A percentile compares a stretch with the other conserved stretches of the same genome.
Conservation (phyloP, 2,329 filamentous ascomycete species). For the Knoxdaviesia capensis region DNA sequence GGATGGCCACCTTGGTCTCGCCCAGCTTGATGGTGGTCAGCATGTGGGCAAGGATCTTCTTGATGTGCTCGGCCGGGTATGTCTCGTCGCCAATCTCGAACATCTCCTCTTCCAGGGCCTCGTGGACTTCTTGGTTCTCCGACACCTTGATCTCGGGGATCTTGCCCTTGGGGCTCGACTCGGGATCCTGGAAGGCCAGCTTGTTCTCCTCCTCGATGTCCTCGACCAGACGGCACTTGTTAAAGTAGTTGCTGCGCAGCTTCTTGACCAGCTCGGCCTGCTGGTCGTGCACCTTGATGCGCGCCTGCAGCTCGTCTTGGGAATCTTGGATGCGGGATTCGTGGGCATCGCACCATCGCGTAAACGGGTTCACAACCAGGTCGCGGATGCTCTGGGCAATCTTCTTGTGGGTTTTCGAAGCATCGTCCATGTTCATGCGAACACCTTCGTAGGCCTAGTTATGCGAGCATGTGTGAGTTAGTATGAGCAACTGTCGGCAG, state of each 20-base stretch:
- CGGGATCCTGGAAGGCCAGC: constrained; percentile 81
- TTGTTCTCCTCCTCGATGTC: constrained; percentile 98
- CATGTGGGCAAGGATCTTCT: constrained; percentile 76
- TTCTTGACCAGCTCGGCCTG: constrained; percentile 85
- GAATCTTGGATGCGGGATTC: constrained; percentile 79
- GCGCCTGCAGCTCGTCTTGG: constrained; percentile 78
- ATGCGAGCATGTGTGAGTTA: background rate
- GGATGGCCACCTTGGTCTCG: constrained; percentile 85
- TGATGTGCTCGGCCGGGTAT: constrained; percentile 70
- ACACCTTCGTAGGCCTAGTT: constrained; percentile 79
- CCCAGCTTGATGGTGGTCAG: constrained; percentile 69
- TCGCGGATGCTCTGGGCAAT: constrained; percentile 94
- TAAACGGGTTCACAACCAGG: constrained; percentile 83
- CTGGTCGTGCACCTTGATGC: constrained; percentile 82
- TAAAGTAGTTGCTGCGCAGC: constrained; percentile 90
- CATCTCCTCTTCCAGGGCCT: constrained; percentile 58
- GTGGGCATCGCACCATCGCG: constrained; percentile 91
- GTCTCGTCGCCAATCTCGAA: constrained; percentile 81
- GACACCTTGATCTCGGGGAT: constrained; percentile 82
- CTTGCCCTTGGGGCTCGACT: constrained; percentile 42
- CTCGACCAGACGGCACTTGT: constrained; percentile 91
- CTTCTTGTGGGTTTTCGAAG: constrained; percentile 75
- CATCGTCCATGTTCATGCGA: constrained; percentile 79
- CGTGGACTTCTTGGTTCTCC: constrained; percentile 39
- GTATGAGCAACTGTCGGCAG: background rate